These are phyloP conservation scores for Porogramme epimiltina DNA, from an alignment of 1,284 basidiomycete species.

Conservation along the genomic window DNA sequence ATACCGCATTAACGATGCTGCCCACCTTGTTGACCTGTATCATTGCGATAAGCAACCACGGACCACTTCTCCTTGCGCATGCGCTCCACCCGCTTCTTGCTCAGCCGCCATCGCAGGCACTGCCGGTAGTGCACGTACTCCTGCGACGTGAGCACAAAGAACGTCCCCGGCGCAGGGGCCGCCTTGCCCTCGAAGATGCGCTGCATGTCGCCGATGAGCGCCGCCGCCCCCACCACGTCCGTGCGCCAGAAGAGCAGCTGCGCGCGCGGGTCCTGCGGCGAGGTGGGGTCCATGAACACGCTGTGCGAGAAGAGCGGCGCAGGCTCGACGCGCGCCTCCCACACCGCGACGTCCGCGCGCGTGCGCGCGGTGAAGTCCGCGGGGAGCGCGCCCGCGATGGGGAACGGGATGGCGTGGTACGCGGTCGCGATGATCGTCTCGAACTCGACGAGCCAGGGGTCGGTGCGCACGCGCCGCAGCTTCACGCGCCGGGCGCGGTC, in stretches of 20 bases:
- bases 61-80: constrained; percentile 17
- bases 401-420: constrained; percentile 33
- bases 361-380: neutral
- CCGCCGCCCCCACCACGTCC: neutral
- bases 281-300: neutral
- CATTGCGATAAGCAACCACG: constrained; percentile 13
- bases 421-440: constrained; percentile 32
- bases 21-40: constrained; percentile 10
- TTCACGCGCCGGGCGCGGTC: constrained; percentile 25
- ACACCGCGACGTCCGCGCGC: neutral
- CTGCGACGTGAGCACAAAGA: constrained; percentile 22
- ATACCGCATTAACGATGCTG: neutral
- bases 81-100: constrained; percentile 19
- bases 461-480: constrained; percentile 29
- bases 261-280: constrained; percentile 1
- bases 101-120: constrained; percentile 33
- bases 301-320: neutral
- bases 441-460: constrained; percentile 35
- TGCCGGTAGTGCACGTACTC: constrained; percentile 24
- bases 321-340: neutral
- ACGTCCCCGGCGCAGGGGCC: constrained; percentile 19
- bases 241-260: constrained; percentile 1
- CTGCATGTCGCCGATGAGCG: neutral
- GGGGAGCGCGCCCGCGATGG: constrained; percentile 16
- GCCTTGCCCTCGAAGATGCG: constrained; percentile 6